Evolutionary conservation across 2,329 filamentous ascomycete species (phyloP).

Genomic region (Sphaerulina musiva): DNA sequence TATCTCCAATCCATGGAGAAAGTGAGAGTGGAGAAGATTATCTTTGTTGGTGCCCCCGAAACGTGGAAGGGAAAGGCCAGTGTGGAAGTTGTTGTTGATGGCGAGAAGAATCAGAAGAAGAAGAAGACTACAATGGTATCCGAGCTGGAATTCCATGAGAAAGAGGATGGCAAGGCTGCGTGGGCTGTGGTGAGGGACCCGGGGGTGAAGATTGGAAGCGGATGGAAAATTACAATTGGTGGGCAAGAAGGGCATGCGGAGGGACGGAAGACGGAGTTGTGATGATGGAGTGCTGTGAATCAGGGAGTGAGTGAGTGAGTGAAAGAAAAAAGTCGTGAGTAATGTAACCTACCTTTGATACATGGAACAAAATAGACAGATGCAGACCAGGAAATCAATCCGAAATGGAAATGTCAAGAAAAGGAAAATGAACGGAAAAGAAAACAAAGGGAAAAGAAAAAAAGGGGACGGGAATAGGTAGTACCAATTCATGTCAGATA

Average conservation of each 20-base stretch:
- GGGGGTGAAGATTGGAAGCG: constrained; percentile 53
- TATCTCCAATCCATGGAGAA: constrained; percentile 74
- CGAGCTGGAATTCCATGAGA: constrained; percentile 54
- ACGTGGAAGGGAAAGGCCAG: constrained; percentile 61
- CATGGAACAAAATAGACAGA: no score
- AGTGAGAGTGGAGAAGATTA: constrained; percentile 74
- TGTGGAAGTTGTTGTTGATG: constrained; percentile 55
- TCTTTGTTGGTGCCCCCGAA: constrained; percentile 72
- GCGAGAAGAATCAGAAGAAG: constrained; percentile 38
- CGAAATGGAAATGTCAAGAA: no score
- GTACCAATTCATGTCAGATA: no score
- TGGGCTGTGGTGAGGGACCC: constrained; percentile 61
- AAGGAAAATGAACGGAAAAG: no score
- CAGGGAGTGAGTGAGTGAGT: no score
- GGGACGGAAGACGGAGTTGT: neutral
- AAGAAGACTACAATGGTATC: constrained; percentile 39
- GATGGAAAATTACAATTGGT: constrained; percentile 57
- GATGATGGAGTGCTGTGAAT: neutral
- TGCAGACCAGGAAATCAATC: no score
- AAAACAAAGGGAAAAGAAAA: no score
- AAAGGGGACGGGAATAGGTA: no score
- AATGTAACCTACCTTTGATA: no score
- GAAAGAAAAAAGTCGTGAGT: no score
- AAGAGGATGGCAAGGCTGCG: constrained; percentile 49
- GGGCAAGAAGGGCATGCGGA: neutral